Conservation (phyloP, 352 stramenopile species). For the Pythium periplocum region DNA sequence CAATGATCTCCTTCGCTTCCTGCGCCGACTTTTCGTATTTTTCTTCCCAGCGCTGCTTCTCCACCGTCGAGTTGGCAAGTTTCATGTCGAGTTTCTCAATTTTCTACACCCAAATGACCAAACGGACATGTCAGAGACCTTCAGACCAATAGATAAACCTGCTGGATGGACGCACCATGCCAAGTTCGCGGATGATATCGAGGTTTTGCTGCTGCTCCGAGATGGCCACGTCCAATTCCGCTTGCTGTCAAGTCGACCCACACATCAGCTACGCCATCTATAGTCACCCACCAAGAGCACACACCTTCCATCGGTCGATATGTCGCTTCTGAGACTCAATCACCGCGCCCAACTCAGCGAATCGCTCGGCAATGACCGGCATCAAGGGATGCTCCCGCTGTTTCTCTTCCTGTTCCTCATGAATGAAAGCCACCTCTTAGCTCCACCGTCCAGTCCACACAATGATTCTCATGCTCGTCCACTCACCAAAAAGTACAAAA, state of each 20-base stretch:
- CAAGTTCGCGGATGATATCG: conserved; percentile 50
- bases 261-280: background rate
- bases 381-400: conserved; percentile 66
- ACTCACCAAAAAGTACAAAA: conserved; percentile 77
- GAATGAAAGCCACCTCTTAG: conserved; percentile 29
- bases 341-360: conserved; percentile 67
- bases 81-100: conserved; percentile 63
- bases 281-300: background rate
- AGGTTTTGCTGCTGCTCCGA: conserved; percentile 62
- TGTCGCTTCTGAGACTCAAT: conserved; percentile 85
- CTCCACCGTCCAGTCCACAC: background rate
- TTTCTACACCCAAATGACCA: conserved; percentile 14
- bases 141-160: no score
- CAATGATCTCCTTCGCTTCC: conserved; percentile 45
- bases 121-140: no score
- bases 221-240: conserved; percentile 76
- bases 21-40: conserved; percentile 57
- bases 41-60: conserved; percentile 77
- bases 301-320: conserved; percentile 77
- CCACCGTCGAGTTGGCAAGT: conserved; percentile 38
- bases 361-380: conserved; percentile 71
- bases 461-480: background rate
- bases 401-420: conserved; percentile 78
- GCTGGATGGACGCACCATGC: conserved; percentile 23
- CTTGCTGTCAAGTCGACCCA: conserved; percentile 25